Conservation (phyloP, 345 rosid species). For the Brassica carinata region DNA sequence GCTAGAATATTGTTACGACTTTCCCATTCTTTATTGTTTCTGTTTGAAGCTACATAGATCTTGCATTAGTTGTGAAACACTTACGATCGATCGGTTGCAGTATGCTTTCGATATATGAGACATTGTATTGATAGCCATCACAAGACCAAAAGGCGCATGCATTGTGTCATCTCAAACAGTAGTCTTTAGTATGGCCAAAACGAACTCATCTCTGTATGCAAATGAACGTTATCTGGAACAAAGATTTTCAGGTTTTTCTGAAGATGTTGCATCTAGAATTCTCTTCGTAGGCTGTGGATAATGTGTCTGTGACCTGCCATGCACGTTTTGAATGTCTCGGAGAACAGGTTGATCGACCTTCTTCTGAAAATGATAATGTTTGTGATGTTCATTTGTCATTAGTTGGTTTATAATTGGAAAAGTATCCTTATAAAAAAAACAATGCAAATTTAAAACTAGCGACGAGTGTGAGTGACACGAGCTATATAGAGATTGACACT, state of each 20-base stretch:
- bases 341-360: neutral
- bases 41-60: neutral
- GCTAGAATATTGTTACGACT: neutral
- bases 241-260: neutral
- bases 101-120: neutral
- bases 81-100: neutral
- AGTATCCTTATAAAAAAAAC: neutral
- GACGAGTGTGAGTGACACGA: neutral
- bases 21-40: neutral
- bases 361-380: neutral
- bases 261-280: neutral
- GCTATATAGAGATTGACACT: neutral
- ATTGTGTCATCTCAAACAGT: neutral
- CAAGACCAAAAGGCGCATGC: neutral
- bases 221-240: neutral
- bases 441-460: neutral
- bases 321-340: neutral
- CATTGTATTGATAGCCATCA: neutral
- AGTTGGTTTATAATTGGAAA: neutral
- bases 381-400: neutral
- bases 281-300: neutral
- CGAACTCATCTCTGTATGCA: neutral
- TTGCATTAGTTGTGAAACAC: neutral
- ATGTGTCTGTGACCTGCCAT: neutral
- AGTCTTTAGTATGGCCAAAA: neutral